phyloP scores from a whole-genome alignment of 352 stramenopile genomes.

The Halophytophthora batemanensis region DNA sequence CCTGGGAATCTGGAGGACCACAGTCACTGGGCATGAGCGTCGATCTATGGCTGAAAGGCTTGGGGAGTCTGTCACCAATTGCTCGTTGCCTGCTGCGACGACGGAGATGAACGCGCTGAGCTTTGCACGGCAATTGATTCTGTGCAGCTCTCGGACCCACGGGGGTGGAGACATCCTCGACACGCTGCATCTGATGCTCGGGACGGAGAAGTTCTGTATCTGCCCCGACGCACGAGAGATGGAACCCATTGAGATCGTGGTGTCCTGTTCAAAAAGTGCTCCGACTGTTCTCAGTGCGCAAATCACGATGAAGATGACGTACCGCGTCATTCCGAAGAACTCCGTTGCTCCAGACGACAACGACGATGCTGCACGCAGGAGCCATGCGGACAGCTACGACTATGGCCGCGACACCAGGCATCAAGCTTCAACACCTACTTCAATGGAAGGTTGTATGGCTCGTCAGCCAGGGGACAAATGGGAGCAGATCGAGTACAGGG shows the following conservation, averaged over 20 bases:
- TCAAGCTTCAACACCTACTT: too few relatives aligned
- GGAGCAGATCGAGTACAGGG: constrained; percentile 20
- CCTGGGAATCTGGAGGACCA: constrained; percentile 18
- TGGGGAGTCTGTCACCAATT: not conserved
- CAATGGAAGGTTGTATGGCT: too few relatives aligned
- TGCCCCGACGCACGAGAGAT: constrained; percentile 43
- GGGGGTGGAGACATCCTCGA: constrained; percentile 70
- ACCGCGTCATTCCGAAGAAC: constrained; percentile 32
- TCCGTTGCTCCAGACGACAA: constrained; percentile 13
- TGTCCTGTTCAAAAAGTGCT: constrained; percentile 11
- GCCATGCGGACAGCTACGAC: too few relatives aligned
- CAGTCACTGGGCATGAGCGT: not conserved
- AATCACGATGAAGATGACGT: constrained; percentile 43
- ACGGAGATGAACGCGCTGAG: constrained; percentile 51
- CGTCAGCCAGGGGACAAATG: too few relatives aligned
- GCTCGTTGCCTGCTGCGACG: not conserved
- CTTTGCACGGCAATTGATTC: constrained; percentile 52
- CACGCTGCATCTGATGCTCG: constrained; percentile 49
- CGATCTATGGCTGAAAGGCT: not conserved
- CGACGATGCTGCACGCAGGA: constrained; percentile 1
- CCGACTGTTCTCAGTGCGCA: constrained; percentile 15
- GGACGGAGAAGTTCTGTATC: constrained; percentile 43
- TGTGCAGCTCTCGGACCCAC: constrained; percentile 60
- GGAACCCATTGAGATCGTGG: constrained; percentile 38
- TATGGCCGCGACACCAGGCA: not conserved